Percentiles rank a stretch among this genome's conserved stretches.
These are phyloP conservation scores for Podospora sp. DNA, from an alignment of 495 filamentous ascomycete genomes.

Conservation along the genomic window DNA sequence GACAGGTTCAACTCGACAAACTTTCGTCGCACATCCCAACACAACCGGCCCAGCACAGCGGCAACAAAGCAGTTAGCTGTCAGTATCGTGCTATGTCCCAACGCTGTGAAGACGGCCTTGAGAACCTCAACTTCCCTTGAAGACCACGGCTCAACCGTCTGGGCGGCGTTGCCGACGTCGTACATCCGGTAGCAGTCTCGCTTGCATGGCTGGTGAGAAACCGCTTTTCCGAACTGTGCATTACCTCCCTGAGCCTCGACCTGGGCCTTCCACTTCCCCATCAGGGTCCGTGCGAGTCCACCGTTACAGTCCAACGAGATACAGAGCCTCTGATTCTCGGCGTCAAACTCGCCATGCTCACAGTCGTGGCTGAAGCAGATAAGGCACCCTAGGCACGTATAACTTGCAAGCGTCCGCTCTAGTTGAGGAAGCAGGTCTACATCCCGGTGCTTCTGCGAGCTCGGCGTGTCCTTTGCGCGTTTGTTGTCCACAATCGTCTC, in stretches of 20 bases:
- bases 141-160: constrained; percentile 37
- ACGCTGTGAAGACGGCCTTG: constrained; percentile 39
- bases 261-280: constrained; percentile 32
- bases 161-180: constrained; percentile 31
- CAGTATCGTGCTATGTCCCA: constrained; percentile 39
- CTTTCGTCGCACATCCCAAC: constrained; percentile 54
- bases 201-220: constrained; percentile 35
- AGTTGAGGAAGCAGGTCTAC: constrained; percentile 33
- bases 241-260: constrained; percentile 25
- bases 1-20: constrained; percentile 44
- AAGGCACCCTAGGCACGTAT: constrained; percentile 48
- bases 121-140: constrained; percentile 46
- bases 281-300: constrained; percentile 27
- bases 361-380: constrained; percentile 54
- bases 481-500: constrained; percentile 49
- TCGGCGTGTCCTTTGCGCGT: constrained; percentile 48
- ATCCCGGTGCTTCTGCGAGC: constrained; percentile 30
- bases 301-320: constrained; percentile 43
- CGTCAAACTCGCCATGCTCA: constrained; percentile 53
- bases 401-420: constrained; percentile 46
- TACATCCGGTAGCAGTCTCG: constrained; percentile 46
- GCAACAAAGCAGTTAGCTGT: constrained; percentile 46
- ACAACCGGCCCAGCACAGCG: constrained; percentile 46
- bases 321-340: constrained; percentile 47
- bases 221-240: constrained; percentile 10